Conservation (phyloP, 1,284 basidiomycete species). For the Bondarzewia mesenterica region DNA sequence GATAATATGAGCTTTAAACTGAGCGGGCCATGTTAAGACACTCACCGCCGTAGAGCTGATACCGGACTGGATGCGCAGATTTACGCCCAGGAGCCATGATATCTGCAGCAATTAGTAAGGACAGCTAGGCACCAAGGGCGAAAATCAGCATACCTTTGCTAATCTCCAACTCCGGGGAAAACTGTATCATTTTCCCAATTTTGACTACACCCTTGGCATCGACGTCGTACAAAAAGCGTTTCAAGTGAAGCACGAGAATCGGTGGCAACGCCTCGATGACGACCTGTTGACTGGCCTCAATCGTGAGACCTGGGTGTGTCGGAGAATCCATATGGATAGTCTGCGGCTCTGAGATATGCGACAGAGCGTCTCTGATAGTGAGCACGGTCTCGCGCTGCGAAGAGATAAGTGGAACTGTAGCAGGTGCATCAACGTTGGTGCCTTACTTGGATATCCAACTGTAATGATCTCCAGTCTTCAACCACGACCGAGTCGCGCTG, state of each 20-base stretch:
- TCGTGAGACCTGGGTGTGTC: conserved; percentile 47
- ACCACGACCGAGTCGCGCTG: conserved; percentile 84
- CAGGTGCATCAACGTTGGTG: background rate
- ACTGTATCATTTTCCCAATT: conserved; percentile 76
- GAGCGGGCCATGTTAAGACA: no score
- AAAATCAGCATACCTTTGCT: conserved; percentile 43
- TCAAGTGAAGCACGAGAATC: conserved; percentile 86
- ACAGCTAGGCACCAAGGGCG: background rate
- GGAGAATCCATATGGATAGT: conserved; percentile 67
- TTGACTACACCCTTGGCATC: conserved; percentile 78
- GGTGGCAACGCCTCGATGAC: conserved; percentile 83
- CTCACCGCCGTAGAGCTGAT: conserved; percentile 84
- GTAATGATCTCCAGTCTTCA: conserved; percentile 88
- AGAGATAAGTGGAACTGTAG: conserved; percentile 1
- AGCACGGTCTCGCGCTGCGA: conserved; percentile 63
- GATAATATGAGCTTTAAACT: no score
- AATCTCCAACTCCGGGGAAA: conserved; percentile 74
- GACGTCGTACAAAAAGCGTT: conserved; percentile 88
- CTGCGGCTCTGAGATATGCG: conserved; percentile 76
- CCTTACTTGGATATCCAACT: conserved; percentile 81
- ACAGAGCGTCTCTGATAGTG: conserved; percentile 80
- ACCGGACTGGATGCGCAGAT: conserved; percentile 44
- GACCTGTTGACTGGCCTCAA: conserved; percentile 85
- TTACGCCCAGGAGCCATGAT: conserved; percentile 56
- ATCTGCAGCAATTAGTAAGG: conserved; percentile 32